Evolutionary conservation across 2,329 filamentous ascomycete species (phyloP), one percentile per base, ranked within the genome.

Genomic region (Calonectria pauciramosa): DNA sequence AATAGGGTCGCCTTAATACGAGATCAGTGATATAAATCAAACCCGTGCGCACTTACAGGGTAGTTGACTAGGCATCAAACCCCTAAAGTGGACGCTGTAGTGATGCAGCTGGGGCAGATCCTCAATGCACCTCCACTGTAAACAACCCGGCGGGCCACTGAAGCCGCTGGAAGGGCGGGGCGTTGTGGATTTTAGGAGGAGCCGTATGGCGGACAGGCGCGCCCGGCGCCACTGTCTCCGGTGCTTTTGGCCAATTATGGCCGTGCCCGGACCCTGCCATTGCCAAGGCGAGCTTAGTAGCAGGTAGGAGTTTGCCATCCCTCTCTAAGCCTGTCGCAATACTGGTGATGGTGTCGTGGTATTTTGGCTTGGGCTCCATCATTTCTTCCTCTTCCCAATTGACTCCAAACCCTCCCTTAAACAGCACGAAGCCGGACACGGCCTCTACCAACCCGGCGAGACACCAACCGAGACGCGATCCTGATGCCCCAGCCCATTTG

Each of bases 331-430:
- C 56, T 70, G 79, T 80, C 75, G 76, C 77, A 78, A 80, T 79
- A 69, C 76, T 77, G 77, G 75, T 72, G 77, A 75, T 78, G 76
- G 72, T 74, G 78, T 71, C 71, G 72, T 77, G 59, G 71, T 80
- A 73, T 76, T 72, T 65, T 75, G 65, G 60, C 67, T 47, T 69
- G 68, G 73, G 51, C 73, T 75, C 73, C 70, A 70, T 68, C 63
- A 44, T 63, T 70, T 69, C 60, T 68, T 76, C 49, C 60, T 60
- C 72, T 65, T 63, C 41, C 36, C 75, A 69, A 77, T 79, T 79
- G 72, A 65, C 63, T 72, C 36, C 51, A 64, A 34, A 70, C 49
- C 49, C 68, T 51, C 71, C 75, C 65, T 78, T 68, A 75, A 73
- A 76, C 77, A 67, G 76, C 77, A 73, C 52, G 49, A 52, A 36